A percentile compares a stretch with the other conserved stretches of the same genome.
phyloP scores from a whole-genome alignment of 2,329 filamentous ascomycete species.

The Neopestalotiopsis sp. region DNA sequence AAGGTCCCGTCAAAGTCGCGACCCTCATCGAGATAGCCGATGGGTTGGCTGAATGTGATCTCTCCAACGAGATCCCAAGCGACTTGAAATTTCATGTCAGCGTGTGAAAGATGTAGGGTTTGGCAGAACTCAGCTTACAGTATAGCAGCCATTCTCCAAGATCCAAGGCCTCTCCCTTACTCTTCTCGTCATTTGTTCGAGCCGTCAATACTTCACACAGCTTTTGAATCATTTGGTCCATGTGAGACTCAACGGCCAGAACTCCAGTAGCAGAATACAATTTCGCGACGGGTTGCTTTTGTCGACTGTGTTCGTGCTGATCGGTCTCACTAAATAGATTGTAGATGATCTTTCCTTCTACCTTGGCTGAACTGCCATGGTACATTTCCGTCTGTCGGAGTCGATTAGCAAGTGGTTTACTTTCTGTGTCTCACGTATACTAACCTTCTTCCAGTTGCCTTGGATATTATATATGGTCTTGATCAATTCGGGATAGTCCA shows the following conservation, averaged over 20 bases:
- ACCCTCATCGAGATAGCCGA: constrained; percentile 48
- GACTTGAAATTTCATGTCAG: constrained; percentile 20
- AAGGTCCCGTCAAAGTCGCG: constrained; percentile 45
- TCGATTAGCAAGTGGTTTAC: background rate
- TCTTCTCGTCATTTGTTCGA: background rate
- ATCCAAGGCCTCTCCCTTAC: background rate
- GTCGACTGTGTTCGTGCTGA: constrained; percentile 36
- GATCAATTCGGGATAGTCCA: constrained; percentile 1
- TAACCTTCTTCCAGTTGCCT: background rate
- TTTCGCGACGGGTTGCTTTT: constrained; percentile 43
- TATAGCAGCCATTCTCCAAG: background rate
- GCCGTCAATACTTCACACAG: background rate
- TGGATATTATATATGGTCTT: background rate
- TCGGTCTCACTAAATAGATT: constrained; percentile 45
- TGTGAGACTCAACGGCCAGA: constrained; percentile 35
- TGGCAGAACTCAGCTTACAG: background rate
- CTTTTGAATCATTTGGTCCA: constrained; percentile 28
- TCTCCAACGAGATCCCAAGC: constrained; percentile 50
- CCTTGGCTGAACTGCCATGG: constrained; percentile 39
- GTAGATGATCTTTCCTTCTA: constrained; percentile 42
- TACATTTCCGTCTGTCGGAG: constrained; percentile 42
- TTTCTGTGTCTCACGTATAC: background rate
- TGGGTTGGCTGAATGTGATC: constrained; percentile 46
- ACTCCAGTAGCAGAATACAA: constrained; percentile 39
- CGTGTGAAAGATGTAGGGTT: background rate